Conservation (phyloP, 2,329 filamentous ascomycete genomes). For the Trichoderma polysporum region DNA sequence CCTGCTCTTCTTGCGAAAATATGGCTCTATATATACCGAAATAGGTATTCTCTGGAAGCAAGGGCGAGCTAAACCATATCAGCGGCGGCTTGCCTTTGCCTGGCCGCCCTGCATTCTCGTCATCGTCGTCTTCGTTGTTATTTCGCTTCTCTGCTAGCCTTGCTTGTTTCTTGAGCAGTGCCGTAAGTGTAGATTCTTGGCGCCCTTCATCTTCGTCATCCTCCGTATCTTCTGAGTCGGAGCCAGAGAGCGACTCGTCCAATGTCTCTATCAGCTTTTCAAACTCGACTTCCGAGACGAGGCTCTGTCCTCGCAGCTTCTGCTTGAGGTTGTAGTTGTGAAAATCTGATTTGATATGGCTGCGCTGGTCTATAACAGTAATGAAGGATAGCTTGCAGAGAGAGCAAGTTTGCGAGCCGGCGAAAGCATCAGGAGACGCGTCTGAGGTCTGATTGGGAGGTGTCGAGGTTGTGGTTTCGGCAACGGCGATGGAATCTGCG, state of each 20-base stretch:
- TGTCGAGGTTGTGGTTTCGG: conserved; percentile 24
- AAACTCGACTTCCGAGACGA: conserved; percentile 80
- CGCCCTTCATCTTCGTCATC: conserved; percentile 58
- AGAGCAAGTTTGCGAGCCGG: conserved; percentile 73
- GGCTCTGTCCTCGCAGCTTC: conserved; percentile 70
- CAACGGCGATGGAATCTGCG: conserved; percentile 28
- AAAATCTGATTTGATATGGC: conserved; percentile 84
- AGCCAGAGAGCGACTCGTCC: conserved; percentile 90
- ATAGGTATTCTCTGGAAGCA: conserved; percentile 73
- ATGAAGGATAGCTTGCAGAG: conserved; percentile 73
- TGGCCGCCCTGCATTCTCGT: conserved; percentile 46
- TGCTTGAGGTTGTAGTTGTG: conserved; percentile 95
- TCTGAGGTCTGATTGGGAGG: background rate
- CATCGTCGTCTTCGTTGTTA: conserved; percentile 53
- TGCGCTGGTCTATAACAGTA: conserved; percentile 75
- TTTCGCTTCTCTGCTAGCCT: conserved; percentile 59
- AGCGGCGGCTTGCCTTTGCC: conserved; percentile 69
- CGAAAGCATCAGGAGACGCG: conserved; percentile 31
- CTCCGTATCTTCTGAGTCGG: conserved; percentile 70
- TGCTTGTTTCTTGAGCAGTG: conserved; percentile 80
- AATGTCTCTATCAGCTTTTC: conserved; percentile 81
- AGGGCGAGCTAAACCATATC: conserved; percentile 79
- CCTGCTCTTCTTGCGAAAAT: conserved; percentile 69
- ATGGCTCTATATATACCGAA: conserved; percentile 84
- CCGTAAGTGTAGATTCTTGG: conserved; percentile 70